Evolutionary conservation across 306 rosid genomes (phyloP), one percentile per base, ranked within the genome.

Genomic region (Cucurbita ficifolia): DNA sequence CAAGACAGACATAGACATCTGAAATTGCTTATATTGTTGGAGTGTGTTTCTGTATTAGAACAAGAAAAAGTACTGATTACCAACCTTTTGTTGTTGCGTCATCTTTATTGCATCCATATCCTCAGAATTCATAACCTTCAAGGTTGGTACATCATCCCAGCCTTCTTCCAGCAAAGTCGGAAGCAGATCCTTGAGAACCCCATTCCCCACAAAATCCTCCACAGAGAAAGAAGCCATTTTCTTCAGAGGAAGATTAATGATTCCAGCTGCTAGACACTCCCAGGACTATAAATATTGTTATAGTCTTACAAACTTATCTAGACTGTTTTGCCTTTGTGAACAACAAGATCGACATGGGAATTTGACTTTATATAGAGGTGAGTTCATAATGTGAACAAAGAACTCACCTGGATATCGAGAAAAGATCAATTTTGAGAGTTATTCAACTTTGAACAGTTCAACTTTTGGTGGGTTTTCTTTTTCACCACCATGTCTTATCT

Each of bases 141-240:
- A 78, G 36, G 97, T 93, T 17, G 98, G 90, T 5, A 88, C 96
- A 51, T 93, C 98, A 77, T 90, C 94, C 98, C 96, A 93, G 40
- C 97, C 97, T 84, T 93, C 90, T 43, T 88, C 94, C 79, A 92
- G 56, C 78, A 92, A 70, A 72, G 77, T 87, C 2, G 84, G 91
- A 68, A 90, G 83, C 75, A 89, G 73, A 18, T 33, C 92, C 79
- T 92, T 89, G 73, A 89, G 84, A 79, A 81, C 68, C 72, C 97
- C 96, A 73, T 82, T 83, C 75, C 97, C 98, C 54, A 84, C 84
- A 79, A 89, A 90, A 45, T 88, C 98, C 65, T 87, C 98, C 42
- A 90, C 74, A n/a, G 87, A 79, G 74, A 89, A 92, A 73, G 97
- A 92, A 70, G 92, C 95, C 97, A 92, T 92, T 78, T 0, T 49